Evolutionary conservation across 1,284 basidiomycete genomes (phyloP).

Genomic region (Sutorius eximius): DNA sequence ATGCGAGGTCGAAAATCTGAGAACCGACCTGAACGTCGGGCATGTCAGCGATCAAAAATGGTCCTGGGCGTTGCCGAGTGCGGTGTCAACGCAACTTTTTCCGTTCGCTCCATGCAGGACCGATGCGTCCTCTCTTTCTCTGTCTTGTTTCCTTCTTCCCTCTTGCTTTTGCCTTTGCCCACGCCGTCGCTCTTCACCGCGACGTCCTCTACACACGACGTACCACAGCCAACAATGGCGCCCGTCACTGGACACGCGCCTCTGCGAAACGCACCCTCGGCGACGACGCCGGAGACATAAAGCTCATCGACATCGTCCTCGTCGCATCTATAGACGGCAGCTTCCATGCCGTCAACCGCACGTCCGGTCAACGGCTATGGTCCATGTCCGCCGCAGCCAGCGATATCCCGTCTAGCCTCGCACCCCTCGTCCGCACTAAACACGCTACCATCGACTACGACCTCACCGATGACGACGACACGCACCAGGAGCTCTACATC

Average conservation of each 20-base stretch:
- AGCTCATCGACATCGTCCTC: slow-evolving; percentile 75
- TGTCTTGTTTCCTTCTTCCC: slow-evolving; percentile 5
- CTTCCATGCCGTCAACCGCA: slow-evolving; percentile 83
- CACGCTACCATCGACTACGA: slow-evolving; percentile 59
- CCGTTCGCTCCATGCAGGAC: slow-evolving; percentile 26
- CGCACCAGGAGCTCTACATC: slow-evolving; percentile 76
- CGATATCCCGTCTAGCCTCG: slow-evolving; percentile 52
- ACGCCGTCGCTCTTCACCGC: slow-evolving; percentile 13
- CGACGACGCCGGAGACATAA: slow-evolving; percentile 43
- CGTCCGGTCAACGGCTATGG: slow-evolving; percentile 76
- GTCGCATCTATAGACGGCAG: slow-evolving; percentile 89
- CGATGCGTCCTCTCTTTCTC: slow-evolving; percentile 22
- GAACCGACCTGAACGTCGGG: slow-evolving; percentile 71
- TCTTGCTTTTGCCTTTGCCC: slow-evolving; percentile 13
- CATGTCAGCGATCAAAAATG: slow-evolving; percentile 27
- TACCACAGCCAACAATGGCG: slow-evolving; percentile 1
- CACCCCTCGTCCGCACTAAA: slow-evolving; percentile 69
- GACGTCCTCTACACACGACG: slow-evolving; percentile 11
- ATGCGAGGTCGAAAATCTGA: slow-evolving; percentile 88
- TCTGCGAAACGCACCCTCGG: slow-evolving; percentile 9
- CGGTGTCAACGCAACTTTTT: background rate
- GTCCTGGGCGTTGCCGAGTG: slow-evolving; percentile 5
- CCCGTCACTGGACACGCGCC: slow-evolving; percentile 9
- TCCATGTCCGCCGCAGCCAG: slow-evolving; percentile 67
- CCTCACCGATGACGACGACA: slow-evolving; percentile 51